These are phyloP conservation scores for Cyberlindnera nakhonratchasimensis DNA, from an alignment of 805 yeast species.

Conservation along the genomic window DNA sequence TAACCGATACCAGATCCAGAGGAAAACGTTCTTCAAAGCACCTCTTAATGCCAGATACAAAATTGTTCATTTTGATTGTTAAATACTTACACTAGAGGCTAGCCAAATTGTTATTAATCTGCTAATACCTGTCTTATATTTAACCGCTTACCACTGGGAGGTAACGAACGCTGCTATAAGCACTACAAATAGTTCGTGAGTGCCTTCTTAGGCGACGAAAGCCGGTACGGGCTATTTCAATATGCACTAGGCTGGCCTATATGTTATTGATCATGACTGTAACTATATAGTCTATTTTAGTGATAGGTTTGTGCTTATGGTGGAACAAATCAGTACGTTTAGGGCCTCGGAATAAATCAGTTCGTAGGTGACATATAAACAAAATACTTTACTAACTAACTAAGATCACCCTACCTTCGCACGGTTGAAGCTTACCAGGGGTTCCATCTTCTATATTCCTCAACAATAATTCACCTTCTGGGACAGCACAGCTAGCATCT, in stretches of 20 bases:
- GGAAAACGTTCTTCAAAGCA: too few relatives aligned
- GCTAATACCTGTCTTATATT: background rate
- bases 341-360: slow-evolving; percentile 1
- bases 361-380: too few relatives aligned
- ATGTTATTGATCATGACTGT: slow-evolving; percentile 19
- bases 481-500: slow-evolving; percentile 28
- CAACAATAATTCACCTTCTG: slow-evolving; percentile 25
- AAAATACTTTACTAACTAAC: background rate
- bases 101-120: background rate
- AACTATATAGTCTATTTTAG: slow-evolving; percentile 20
- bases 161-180: background rate
- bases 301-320: slow-evolving; percentile 15
- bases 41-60: too few relatives aligned
- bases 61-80: background rate
- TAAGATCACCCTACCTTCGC: slow-evolving; percentile 3
- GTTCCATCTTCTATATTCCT: background rate
- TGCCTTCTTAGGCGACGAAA: background rate
- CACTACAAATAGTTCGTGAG: background rate
- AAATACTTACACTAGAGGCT: background rate
- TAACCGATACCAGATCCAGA: too few relatives aligned
- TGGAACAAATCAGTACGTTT: slow-evolving; percentile 7
- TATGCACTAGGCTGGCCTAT: slow-evolving; percentile 17
- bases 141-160: background rate
- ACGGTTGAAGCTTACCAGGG: background rate
- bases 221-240: slow-evolving; percentile 14